Conservation (phyloP, 1,284 basidiomycete genomes). For the Rhodotorula mucilaginosa region DNA sequence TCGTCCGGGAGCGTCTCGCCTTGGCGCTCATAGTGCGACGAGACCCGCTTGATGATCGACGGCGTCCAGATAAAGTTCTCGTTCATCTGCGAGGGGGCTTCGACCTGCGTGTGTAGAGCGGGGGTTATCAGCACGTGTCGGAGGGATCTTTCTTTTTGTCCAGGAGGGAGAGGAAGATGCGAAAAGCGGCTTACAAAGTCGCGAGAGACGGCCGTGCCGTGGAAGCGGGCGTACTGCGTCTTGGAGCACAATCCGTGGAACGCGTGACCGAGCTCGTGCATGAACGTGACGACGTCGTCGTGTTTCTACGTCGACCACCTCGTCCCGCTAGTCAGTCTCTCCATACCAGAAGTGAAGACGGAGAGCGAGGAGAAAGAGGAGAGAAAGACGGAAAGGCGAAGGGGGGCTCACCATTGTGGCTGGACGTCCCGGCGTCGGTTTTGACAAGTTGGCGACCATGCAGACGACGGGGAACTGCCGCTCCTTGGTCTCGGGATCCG, state of each 20-base stretch:
- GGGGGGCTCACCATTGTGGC: constrained; percentile 66
- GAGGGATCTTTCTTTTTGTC: background rate
- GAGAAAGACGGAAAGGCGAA: too few relatives aligned
- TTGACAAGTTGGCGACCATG: constrained; percentile 85
- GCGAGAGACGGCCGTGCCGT: constrained; percentile 65
- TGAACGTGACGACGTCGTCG: constrained; percentile 44
- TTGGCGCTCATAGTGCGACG: constrained; percentile 67
- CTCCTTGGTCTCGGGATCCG: constrained; percentile 52
- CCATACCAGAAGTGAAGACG: too few relatives aligned
- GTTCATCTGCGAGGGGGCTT: constrained; percentile 79
- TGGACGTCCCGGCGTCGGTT: constrained; percentile 71
- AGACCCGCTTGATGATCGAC: constrained; percentile 71
- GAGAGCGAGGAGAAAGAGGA: too few relatives aligned
- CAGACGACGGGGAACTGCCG: constrained; percentile 61
- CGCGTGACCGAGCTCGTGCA: constrained; percentile 78
- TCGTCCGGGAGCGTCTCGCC: constrained; percentile 68
- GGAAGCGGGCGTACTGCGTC: constrained; percentile 72
- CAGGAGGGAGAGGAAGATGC: background rate
- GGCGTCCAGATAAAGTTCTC: constrained; percentile 71
- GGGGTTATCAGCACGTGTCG: background rate
- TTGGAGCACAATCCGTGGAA: constrained; percentile 61
- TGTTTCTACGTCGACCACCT: background rate
- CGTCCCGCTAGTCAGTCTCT: constrained; percentile 52
- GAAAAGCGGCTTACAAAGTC: constrained; percentile 61
- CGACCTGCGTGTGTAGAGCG: constrained; percentile 7